These are phyloP conservation scores for Camillea tinctor DNA, from an alignment of 2,329 filamentous ascomycete genomes.

Conservation along the genomic window DNA sequence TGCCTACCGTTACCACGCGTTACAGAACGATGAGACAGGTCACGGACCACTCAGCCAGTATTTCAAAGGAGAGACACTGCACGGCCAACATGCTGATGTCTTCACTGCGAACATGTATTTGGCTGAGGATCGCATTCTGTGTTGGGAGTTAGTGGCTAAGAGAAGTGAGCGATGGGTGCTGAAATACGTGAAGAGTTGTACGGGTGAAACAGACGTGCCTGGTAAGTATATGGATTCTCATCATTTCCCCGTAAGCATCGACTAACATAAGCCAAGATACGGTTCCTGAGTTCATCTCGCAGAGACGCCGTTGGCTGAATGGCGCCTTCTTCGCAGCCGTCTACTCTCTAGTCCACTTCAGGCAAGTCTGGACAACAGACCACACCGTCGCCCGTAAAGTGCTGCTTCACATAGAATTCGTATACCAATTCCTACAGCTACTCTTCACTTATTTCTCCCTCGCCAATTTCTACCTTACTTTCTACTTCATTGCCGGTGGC, in stretches of 20 bases:
- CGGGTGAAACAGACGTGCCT: conserved; percentile 96
- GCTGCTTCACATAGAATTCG: conserved; percentile 88
- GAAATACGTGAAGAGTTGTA: conserved; percentile 96
- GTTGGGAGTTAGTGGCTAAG: conserved; percentile 95
- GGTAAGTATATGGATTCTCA: conserved; percentile 56
- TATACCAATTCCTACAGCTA: conserved; percentile 91
- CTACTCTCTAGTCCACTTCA: conserved; percentile 93
- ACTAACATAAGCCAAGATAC: conserved; percentile 59
- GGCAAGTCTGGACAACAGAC: conserved; percentile 89
- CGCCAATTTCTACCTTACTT: conserved; percentile 98
- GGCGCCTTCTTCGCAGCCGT: conserved; percentile 98
- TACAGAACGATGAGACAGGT: conserved; percentile 95
- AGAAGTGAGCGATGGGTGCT: conserved; percentile 92
- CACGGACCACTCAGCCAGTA: conserved; percentile 94
- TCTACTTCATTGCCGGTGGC: conserved; percentile 95
- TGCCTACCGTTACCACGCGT: conserved; percentile 90
- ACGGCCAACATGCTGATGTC: conserved; percentile 82
- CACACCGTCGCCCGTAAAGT: conserved; percentile 88
- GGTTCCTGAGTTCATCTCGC: conserved; percentile 95
- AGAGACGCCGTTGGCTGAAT: conserved; percentile 95
- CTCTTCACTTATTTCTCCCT: conserved; percentile 97
- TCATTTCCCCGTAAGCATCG: conserved; percentile 16
- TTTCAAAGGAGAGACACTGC: conserved; percentile 94
- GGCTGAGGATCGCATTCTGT: conserved; percentile 94
- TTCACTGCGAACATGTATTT: conserved; percentile 99